Evolutionary conservation across 768 basidiomycete species (phyloP).

Genomic region (Tylopilus sp.): DNA sequence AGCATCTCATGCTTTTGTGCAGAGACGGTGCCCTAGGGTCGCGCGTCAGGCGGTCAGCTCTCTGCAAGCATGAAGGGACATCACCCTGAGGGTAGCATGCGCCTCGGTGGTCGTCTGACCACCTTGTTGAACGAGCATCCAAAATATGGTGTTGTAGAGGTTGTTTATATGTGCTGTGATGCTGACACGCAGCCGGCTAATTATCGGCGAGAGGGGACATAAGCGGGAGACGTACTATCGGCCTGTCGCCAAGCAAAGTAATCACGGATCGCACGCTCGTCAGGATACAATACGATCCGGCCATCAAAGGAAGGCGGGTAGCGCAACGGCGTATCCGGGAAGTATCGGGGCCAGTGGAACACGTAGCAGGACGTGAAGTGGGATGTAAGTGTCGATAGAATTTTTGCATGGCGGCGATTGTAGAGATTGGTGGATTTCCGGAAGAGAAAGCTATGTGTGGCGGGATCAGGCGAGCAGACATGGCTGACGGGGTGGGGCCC

Average conservation of each 20-base stretch:
- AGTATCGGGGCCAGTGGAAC: conserved; percentile 77
- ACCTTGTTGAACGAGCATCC: conserved; percentile 88
- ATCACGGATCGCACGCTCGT: conserved; percentile 68
- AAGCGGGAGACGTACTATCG: conserved; percentile 63
- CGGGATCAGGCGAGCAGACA: not conserved
- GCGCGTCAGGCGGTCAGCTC: conserved; percentile 8
- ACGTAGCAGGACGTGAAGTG: conserved; percentile 91
- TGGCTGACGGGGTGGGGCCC: not conserved
- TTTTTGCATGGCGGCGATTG: conserved; percentile 84
- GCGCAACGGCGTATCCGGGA: conserved; percentile 64
- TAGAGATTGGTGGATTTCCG: conserved; percentile 72
- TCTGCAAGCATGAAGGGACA: conserved; percentile 7
- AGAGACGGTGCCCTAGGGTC: conserved; percentile 77
- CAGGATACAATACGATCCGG: conserved; percentile 79
- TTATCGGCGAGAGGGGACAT: not conserved
- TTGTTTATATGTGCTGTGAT: conserved; percentile 93
- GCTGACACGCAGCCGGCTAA: conserved; percentile 18
- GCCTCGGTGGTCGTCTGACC: conserved; percentile 77
- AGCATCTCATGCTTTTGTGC: conserved; percentile 91
- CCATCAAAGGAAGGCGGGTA: conserved; percentile 95
- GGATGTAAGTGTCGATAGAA: conserved; percentile 78
- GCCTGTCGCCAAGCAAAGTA: conserved; percentile 97
- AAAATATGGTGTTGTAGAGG: conserved; percentile 93
- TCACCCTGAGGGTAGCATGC: conserved; percentile 72
- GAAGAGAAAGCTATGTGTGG: conserved; percentile 71